Conservation (phyloP, 768 basidiomycete genomes). For the Pluteus cervinus region DNA sequence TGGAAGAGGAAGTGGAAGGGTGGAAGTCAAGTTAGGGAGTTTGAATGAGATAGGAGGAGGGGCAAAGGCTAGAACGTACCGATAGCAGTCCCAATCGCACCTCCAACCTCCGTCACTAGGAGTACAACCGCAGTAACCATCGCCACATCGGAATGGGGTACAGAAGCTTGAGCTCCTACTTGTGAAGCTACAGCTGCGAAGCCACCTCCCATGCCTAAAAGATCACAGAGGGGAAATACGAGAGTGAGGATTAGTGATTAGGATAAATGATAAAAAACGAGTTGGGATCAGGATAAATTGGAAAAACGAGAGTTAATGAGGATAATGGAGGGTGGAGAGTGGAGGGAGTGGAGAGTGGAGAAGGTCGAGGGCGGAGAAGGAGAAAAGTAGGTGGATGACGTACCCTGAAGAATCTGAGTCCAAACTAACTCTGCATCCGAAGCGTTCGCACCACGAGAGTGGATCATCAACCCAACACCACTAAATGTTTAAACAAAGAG, state of each 20-base stretch:
- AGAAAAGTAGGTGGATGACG: constrained; percentile 1
- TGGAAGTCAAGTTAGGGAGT: too few species aligned
- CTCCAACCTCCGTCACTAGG: constrained; percentile 66
- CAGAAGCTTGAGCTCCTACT: constrained; percentile 61
- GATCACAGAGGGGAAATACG: too few species aligned
- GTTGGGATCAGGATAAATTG: too few species aligned
- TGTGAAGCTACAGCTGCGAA: constrained; percentile 52
- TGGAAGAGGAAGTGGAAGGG: too few species aligned
- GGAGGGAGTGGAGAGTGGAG: not conserved
- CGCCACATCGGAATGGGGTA: constrained; percentile 59
- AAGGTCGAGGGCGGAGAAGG: not conserved
- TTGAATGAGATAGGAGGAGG: not conserved
- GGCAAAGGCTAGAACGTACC: constrained; percentile 28
- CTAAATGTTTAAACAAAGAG: constrained; percentile 19
- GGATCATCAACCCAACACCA: constrained; percentile 66
- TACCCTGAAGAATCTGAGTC: constrained; percentile 26
- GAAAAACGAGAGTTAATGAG: too few species aligned
- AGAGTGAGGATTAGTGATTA: too few species aligned
- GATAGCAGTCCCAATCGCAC: constrained; percentile 57
- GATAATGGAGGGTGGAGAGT: too few species aligned
- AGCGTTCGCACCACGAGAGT: constrained; percentile 56
- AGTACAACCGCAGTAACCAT: constrained; percentile 63
- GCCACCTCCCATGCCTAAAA: constrained; percentile 71
- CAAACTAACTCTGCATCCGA: constrained; percentile 52
- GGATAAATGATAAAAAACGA: too few species aligned